Base-by-base conservation (phyloP, 2,329 filamentous ascomycete species). In the Phialemoniopsis sp. region DNA sequence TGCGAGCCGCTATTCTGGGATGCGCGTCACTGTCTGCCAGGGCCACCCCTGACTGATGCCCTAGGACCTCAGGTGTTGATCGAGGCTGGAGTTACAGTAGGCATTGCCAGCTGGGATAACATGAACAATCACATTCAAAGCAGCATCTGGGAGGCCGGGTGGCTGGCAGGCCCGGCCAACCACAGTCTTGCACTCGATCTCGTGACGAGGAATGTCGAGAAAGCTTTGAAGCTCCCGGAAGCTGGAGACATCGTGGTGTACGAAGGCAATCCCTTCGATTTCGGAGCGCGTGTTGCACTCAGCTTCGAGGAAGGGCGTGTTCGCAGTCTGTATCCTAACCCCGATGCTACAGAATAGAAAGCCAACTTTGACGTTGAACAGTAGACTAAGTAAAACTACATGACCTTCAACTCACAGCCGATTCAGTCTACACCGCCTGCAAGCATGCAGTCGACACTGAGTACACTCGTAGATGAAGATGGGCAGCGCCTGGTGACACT, bases 381-480 rank as follows among this genome's bases (percentile, higher is more conserved):
- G n/a, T n/a, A n/a, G n/a, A n/a, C n/a, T n/a, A n/a, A n/a, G n/a
- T n/a, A n/a, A n/a, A n/a, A n/a, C n/a, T n/a, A n/a, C n/a, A n/a
- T n/a, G n/a, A n/a, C n/a, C n/a, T n/a, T n/a, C n/a, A 6, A 26
- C 10, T 26, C 10, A 26, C 6, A 26, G 21, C 6, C 21, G 21
- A 42, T 77, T 70, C 32, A 46, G 62, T 21, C 63, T 52, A 40
- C 73, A 78, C 4, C 62, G 50, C n/a, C 62, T 56, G 39, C 73
- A 78, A 16, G 62, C 67, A 49, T 59, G 53, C 4, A 72, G 50
- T 4, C 52, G 52, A 41, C 74, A 79, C 36, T 64, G 57, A 0
- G 31, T 35, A 43, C 75, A 76, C 40, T 73, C 63, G 19, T 62
- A 70, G 12, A 78, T 72, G 44, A 57, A 78, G 0, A 44, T 0